Evolutionary conservation across 2,329 filamentous ascomycete genomes (phyloP).

Genomic region (Neonectria sp.): DNA sequence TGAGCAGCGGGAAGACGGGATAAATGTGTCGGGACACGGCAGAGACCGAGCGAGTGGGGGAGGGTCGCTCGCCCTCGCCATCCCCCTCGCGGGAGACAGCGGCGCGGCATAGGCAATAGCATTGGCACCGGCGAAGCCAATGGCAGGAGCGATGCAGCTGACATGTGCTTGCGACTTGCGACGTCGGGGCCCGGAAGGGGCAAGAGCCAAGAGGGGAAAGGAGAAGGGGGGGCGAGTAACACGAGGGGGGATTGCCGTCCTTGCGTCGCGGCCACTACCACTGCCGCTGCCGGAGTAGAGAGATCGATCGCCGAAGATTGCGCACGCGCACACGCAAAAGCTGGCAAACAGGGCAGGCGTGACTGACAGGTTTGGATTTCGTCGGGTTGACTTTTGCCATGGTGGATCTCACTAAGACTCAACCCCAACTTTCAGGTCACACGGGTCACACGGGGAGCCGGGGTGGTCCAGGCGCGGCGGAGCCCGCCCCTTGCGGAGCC

Average conservation of each 20-base stretch:
- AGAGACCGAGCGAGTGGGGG: constrained; percentile 36
- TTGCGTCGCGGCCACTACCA: constrained; percentile 5
- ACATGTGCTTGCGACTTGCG: constrained; percentile 45
- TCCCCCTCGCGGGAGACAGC: constrained; percentile 22
- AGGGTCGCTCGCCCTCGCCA: constrained; percentile 36
- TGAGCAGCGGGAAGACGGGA: constrained; percentile 34
- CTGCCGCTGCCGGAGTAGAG: constrained; percentile 31
- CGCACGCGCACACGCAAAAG: constrained; percentile 22
- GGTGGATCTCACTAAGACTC: constrained; percentile 31
- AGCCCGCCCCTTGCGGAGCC: constrained; percentile 41
- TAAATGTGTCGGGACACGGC: constrained; percentile 40
- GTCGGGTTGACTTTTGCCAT: constrained; percentile 38
- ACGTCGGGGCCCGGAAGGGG: constrained; percentile 39
- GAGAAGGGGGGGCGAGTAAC: constrained; percentile 9
- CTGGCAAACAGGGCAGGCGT: constrained; percentile 20
- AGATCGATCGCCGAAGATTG: constrained; percentile 41
- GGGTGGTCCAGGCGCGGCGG: constrained; percentile 12
- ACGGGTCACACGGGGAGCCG: constrained; percentile 44
- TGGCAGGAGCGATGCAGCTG: constrained; percentile 29
- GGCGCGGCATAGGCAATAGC: constrained; percentile 8
- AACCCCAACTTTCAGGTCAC: constrained; percentile 49
- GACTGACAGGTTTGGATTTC: constrained; percentile 34
- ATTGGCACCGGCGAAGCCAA: constrained; percentile 19
- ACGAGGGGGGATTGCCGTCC: constrained; percentile 26
- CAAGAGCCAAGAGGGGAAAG: constrained; percentile 37